Evolutionary conservation across 116 monocot genomes (phyloP).

Genomic region (Phalaenopsis hybrid): DNA sequence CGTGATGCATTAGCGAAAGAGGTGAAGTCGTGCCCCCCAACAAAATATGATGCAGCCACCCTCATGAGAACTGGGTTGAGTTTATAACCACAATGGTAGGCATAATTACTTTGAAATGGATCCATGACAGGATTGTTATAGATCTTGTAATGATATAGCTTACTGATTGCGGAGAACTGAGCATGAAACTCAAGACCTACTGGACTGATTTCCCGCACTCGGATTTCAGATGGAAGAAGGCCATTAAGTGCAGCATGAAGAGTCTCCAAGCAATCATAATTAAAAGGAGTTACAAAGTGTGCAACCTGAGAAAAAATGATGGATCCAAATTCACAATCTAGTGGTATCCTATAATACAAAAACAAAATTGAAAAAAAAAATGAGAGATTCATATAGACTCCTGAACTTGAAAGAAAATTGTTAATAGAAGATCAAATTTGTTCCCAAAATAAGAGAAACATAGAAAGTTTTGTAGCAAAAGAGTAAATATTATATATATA

Average conservation of each 20-base stretch:
- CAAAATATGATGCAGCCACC: conserved; percentile 66
- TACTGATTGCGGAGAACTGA: conserved; percentile 62
- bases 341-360: not conserved
- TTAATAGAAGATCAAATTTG: no score
- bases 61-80: conserved; percentile 55
- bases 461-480: not conserved
- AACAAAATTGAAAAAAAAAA: not conserved
- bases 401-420: no score
- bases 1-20: conserved; percentile 68
- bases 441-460: not conserved
- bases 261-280: conserved; percentile 45
- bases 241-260: conserved; percentile 69
- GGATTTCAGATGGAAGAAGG: conserved; percentile 61
- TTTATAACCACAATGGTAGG: conserved; percentile 63
- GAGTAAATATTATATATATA: not conserved
- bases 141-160: conserved; percentile 78
- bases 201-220: conserved; percentile 64
- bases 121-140: conserved; percentile 66
- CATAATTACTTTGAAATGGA: conserved; percentile 58
- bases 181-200: conserved; percentile 71
- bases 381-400: not conserved
- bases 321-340: not conserved
- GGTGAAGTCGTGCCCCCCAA: conserved; percentile 68
- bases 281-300: conserved; percentile 67
- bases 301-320: conserved; percentile 49